Conservation (phyloP, 2,329 filamentous ascomycete genomes). For the Verticillium nonalfalfae region DNA sequence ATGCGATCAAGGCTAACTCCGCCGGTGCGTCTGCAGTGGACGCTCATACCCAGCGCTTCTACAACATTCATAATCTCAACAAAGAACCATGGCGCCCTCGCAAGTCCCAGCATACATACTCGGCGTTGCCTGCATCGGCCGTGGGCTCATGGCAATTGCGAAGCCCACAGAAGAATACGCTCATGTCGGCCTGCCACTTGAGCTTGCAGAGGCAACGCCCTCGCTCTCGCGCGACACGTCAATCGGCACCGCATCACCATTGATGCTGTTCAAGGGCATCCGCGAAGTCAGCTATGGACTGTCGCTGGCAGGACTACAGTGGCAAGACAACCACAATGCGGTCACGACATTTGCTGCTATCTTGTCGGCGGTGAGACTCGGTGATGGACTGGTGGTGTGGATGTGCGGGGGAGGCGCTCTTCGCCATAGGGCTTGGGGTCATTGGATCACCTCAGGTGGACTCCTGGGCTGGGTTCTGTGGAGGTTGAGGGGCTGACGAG, state of each 20-base stretch:
- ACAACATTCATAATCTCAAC: too few species aligned
- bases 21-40: too few species aligned
- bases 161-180: conserved; percentile 16
- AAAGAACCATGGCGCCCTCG: conserved; percentile 3
- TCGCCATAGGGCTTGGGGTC: conserved; percentile 15
- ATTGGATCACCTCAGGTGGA: conserved; percentile 18
- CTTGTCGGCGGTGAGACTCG: conserved; percentile 20
- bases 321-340: conserved; percentile 18
- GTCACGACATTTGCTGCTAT: conserved; percentile 21
- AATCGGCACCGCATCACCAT: conserved; percentile 15
- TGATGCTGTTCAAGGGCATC: conserved; percentile 27
- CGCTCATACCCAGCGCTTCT: too few species aligned
- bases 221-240: too few species aligned
- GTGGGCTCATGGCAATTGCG: conserved; percentile 17
- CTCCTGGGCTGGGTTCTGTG: conserved; percentile 19
- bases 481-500: conserved; percentile 9
- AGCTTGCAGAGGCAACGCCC: neutral
- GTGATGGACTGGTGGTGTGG: conserved; percentile 26
- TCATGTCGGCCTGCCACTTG: conserved; percentile 16
- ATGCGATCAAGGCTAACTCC: too few species aligned
- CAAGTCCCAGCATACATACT: conserved; percentile 16
- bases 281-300: conserved; percentile 25
- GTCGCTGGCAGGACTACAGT: conserved; percentile 19
- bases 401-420: conserved; percentile 17
- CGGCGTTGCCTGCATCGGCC: conserved; percentile 15